Conservation (phyloP, 129 eudicot genomes). For the Ambrosia trifida region DNA sequence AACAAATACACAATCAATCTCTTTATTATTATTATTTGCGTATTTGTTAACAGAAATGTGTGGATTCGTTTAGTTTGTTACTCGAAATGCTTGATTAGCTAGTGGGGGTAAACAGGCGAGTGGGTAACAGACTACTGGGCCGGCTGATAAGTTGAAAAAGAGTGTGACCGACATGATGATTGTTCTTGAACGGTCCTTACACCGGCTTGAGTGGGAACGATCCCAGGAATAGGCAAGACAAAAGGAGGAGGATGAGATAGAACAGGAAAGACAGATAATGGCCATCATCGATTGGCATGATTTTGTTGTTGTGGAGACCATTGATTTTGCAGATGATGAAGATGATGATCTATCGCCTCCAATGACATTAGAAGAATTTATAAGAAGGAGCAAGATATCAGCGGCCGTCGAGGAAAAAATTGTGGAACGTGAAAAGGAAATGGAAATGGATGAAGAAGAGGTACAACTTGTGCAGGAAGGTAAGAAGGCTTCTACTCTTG, state of each 20-base stretch:
- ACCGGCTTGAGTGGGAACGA: conserved; percentile 85
- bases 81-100: too few species aligned
- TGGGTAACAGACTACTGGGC: too few species aligned
- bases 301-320: conserved; percentile 81
- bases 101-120: too few species aligned
- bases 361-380: conserved; percentile 90
- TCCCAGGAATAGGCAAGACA: conserved; percentile 94
- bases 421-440: conserved; percentile 78
- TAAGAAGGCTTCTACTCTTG: conserved; percentile 76
- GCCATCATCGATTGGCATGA: conserved; percentile 97
- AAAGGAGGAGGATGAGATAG: conserved; percentile 86
- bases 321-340: conserved; percentile 89
- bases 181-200: conserved; percentile 79
- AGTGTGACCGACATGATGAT: conserved; percentile 75
- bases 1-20: too few species aligned
- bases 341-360: conserved; percentile 87
- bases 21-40: too few species aligned
- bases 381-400: conserved; percentile 77
- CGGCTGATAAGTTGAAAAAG: conserved; percentile 65
- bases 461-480: conserved; percentile 89
- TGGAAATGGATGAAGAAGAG: conserved; percentile 96
- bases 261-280: conserved; percentile 81
- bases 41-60: too few species aligned
- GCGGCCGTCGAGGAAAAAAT: conserved; percentile 53
- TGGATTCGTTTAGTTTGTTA: too few species aligned